Percentiles rank a stretch among this genome's conserved stretches.
Evolutionary conservation across 768 basidiomycete species (phyloP).

Genomic region (Tylopilus sp.): DNA sequence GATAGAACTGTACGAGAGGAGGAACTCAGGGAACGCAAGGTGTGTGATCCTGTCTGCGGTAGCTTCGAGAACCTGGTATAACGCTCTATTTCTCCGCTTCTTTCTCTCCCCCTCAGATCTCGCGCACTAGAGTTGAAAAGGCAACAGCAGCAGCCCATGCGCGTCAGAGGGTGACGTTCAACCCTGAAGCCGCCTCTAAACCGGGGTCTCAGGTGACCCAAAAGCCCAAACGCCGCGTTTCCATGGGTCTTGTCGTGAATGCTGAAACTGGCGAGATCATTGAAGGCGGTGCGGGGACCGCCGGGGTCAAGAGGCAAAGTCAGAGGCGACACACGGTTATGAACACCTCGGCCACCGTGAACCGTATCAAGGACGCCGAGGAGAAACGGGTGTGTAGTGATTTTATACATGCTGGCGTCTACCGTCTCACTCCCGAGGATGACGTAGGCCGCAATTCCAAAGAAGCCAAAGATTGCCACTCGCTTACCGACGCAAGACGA

Average conservation of each 20-base stretch:
- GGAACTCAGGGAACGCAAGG: slow-evolving; percentile 44
- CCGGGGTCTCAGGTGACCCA: slow-evolving; percentile 22
- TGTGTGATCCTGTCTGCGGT: not conserved
- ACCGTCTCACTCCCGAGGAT: not conserved
- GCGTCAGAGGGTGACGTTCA: slow-evolving; percentile 64
- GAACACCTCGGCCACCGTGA: slow-evolving; percentile 65
- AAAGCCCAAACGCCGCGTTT: slow-evolving; percentile 46
- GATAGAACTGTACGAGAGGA: slow-evolving; percentile 61
- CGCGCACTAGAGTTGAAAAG: slow-evolving; percentile 55
- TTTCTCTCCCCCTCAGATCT: slow-evolving; percentile 38
- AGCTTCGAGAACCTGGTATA: not conserved
- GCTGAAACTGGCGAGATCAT: slow-evolving; percentile 61
- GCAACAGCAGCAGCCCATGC: slow-evolving; percentile 65
- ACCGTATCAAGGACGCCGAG: slow-evolving; percentile 60
- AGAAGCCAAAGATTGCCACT: slow-evolving; percentile 52
- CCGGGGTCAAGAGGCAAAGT: slow-evolving; percentile 47
- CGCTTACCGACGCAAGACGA: slow-evolving; percentile 74
- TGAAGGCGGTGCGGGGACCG: slow-evolving; percentile 24
- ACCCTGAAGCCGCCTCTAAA: slow-evolving; percentile 45
- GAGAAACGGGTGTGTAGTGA: slow-evolving; percentile 50
- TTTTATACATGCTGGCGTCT: not conserved
- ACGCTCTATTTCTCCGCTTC: too few species aligned
- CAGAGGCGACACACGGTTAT: slow-evolving; percentile 65
- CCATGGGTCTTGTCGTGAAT: slow-evolving; percentile 52
- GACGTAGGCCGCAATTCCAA: slow-evolving; percentile 53